phyloP scores from a whole-genome alignment of 2,329 filamentous ascomycete species.

The Dissoconium aciculare region DNA sequence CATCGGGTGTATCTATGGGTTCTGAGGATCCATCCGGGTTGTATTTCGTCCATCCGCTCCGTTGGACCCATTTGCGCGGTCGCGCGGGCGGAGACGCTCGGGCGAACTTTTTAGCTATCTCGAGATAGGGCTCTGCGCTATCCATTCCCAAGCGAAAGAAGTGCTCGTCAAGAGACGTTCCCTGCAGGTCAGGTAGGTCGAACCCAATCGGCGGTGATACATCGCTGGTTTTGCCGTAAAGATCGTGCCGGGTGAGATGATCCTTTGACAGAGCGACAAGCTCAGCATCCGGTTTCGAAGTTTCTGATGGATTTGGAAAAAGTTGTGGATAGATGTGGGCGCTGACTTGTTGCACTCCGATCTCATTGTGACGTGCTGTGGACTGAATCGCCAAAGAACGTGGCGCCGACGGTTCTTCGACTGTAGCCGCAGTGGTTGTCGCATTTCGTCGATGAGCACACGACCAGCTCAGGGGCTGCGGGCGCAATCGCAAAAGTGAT shows the following conservation, averaged over 20 bases:
- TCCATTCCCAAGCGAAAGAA: constrained; percentile 80
- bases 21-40: constrained; percentile 57
- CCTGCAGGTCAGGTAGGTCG: constrained; percentile 66
- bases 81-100: constrained; percentile 41
- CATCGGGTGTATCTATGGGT: constrained; percentile 59
- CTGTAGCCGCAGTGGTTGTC: constrained; percentile 7
- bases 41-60: constrained; percentile 93
- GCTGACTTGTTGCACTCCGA: constrained; percentile 89
- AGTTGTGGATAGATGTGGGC: constrained; percentile 67
- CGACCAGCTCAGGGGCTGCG: constrained; percentile 15
- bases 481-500: constrained; percentile 22
- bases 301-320: constrained; percentile 43
- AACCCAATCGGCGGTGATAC: constrained; percentile 60
- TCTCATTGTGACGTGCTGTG: constrained; percentile 68
- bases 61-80: constrained; percentile 58
- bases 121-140: constrained; percentile 70
- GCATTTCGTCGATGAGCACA: constrained; percentile 16
- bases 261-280: constrained; percentile 68
- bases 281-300: constrained; percentile 54
- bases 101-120: constrained; percentile 59
- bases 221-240: constrained; percentile 82
- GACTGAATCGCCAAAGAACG: constrained; percentile 22
- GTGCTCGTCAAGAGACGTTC: constrained; percentile 76
- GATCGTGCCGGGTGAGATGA: constrained; percentile 70
- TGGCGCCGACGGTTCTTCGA: constrained; percentile 3